Conservation (phyloP, 805 yeast species). For the Candida oleophila region DNA sequence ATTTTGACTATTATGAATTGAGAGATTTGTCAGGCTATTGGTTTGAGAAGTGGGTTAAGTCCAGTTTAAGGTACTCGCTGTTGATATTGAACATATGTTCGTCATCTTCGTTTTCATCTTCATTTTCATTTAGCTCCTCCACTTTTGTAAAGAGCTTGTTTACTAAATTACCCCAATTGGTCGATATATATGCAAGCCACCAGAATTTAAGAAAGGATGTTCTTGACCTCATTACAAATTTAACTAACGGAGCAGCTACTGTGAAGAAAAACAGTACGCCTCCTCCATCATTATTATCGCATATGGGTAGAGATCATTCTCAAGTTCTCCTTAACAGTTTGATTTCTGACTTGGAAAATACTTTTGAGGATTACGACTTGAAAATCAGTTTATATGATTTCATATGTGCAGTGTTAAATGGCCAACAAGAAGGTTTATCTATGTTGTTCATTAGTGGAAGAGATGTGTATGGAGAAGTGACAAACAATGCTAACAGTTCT, state of each 20-base stretch:
- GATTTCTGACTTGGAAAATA: conserved; percentile 56
- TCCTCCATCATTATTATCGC: conserved; percentile 77
- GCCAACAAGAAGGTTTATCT: conserved; percentile 77
- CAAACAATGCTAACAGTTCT: conserved; percentile 16
- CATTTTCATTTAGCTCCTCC: conserved; percentile 29
- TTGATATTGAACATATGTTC: conserved; percentile 46
- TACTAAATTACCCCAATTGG: conserved; percentile 52
- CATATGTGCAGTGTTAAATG: conserved; percentile 64
- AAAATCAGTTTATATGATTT: conserved; percentile 60
- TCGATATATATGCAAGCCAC: conserved; percentile 54
- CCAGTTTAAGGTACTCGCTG: conserved; percentile 53
- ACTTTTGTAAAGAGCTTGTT: conserved; percentile 64
- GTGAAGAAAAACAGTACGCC: not conserved
- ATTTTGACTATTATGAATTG: conserved; percentile 34
- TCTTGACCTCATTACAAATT: conserved; percentile 53
- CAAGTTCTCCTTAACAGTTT: conserved; percentile 59
- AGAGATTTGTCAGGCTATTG: conserved; percentile 46
- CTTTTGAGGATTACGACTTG: conserved; percentile 51
- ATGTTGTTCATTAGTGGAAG: conserved; percentile 64
- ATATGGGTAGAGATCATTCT: conserved; percentile 67
- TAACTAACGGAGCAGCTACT: conserved; percentile 55
- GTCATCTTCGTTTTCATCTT: not conserved
- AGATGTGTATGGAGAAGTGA: conserved; percentile 42
- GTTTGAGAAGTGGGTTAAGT: conserved; percentile 47
- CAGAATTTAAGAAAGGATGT: conserved; percentile 49